phyloP scores from a whole-genome alignment of 768 basidiomycete genomes.

The Lentinula sp. region DNA sequence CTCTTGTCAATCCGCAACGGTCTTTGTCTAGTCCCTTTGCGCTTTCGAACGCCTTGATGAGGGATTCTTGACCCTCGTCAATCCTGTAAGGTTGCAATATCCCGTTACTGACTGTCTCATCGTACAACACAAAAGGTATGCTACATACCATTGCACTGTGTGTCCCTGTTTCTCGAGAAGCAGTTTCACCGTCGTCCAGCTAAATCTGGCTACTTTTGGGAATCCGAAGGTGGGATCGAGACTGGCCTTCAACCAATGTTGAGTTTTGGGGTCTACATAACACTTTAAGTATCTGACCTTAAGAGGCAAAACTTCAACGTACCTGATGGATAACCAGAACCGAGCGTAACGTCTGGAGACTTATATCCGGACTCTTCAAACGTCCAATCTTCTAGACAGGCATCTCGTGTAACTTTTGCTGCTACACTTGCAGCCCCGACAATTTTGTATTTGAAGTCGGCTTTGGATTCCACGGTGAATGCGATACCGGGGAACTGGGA shows the following conservation, averaged over 20 bases:
- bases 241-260: conserved; percentile 73
- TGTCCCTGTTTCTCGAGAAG: conserved; percentile 77
- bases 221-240: conserved; percentile 90
- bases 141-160: conserved; percentile 67
- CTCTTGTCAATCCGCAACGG: conserved; percentile 63
- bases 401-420: conserved; percentile 93
- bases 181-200: conserved; percentile 91
- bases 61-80: conserved; percentile 76
- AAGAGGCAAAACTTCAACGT: conserved; percentile 6
- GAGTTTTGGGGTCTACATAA: conserved; percentile 79
- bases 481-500: conserved; percentile 74
- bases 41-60: conserved; percentile 69
- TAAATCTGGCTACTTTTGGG: conserved; percentile 86
- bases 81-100: conserved; percentile 41
- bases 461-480: conserved; percentile 89
- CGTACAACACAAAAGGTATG: not conserved
- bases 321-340: conserved; percentile 94
- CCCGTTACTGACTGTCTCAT: not conserved
- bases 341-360: conserved; percentile 37
- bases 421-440: conserved; percentile 98
- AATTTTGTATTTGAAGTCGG: conserved; percentile 94
- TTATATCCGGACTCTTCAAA: conserved; percentile 53
- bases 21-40: conserved; percentile 72
- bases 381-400: conserved; percentile 81
- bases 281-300: not conserved